Evolutionary conservation across 495 filamentous ascomycete species (phyloP).

Genomic region (Penicillium salamii): DNA sequence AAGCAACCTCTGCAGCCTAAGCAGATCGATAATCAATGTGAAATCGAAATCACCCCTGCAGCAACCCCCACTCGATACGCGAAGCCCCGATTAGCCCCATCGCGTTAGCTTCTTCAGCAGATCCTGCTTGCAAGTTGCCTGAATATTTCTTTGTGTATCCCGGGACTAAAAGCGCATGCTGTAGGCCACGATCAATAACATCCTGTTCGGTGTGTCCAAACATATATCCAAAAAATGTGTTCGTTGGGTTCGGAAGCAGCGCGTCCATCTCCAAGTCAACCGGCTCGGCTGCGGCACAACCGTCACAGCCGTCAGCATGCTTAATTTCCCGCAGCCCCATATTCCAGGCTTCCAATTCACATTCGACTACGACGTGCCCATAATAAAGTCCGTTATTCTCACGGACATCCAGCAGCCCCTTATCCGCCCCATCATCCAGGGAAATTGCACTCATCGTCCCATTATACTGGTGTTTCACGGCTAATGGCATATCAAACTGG

Average conservation of each 20-base stretch:
- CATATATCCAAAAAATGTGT: slow-evolving; percentile 4
- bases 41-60: neutral
- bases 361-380: neutral
- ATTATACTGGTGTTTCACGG: neutral
- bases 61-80: neutral
- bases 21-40: neutral
- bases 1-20: neutral
- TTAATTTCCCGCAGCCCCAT: slow-evolving; percentile 1
- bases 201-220: neutral
- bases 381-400: neutral
- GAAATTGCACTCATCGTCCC: neutral
- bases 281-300: neutral
- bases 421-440: neutral
- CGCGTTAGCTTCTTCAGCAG: neutral
- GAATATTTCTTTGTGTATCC: neutral
- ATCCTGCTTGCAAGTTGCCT: neutral
- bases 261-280: neutral
- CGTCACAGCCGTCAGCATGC: slow-evolving; percentile 2
- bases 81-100: slow-evolving; percentile 2
- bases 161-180: neutral
- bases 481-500: neutral
- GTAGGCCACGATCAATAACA: neutral
- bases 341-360: neutral
- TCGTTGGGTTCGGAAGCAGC: neutral
- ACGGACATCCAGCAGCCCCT: neutral